Evolutionary conservation across 106 monocot genomes (phyloP).

Genomic region (Platanthera zijinensis): DNA sequence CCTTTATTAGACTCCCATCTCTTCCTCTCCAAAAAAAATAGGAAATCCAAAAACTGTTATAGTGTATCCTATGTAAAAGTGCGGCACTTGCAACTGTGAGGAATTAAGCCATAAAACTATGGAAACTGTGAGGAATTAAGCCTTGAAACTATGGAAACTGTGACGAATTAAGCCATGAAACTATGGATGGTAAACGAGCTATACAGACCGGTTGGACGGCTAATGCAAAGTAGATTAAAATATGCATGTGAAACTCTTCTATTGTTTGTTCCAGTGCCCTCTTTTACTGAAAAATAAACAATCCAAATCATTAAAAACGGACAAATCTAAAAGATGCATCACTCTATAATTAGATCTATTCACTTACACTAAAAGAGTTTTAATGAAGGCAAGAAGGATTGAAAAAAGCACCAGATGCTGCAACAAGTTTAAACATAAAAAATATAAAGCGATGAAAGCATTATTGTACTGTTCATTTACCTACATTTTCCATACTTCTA

Average conservation of each 20-base stretch:
- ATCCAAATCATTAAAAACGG: neutral
- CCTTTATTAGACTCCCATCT: neutral
- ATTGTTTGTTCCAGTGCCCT: neutral
- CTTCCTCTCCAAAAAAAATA: too few relatives aligned
- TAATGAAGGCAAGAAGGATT: neutral
- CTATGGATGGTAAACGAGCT: too few relatives aligned
- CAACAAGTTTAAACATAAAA: neutral
- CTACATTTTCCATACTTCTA: conserved; percentile 1
- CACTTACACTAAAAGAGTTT: neutral
- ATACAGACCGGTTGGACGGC: too few relatives aligned
- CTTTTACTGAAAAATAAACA: neutral
- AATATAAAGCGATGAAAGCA: neutral
- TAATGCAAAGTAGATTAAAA: neutral
- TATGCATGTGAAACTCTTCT: too few relatives aligned
- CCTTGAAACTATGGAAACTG: too few relatives aligned
- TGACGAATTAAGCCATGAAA: too few relatives aligned
- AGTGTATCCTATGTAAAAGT: too few relatives aligned
- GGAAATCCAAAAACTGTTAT: too few relatives aligned
- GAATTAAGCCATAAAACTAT: too few relatives aligned
- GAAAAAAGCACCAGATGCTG: neutral
- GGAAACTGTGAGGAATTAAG: too few relatives aligned
- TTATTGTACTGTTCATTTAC: neutral
- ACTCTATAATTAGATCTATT: neutral
- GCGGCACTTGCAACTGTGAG: too few relatives aligned
- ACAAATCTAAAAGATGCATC: too few relatives aligned